Evolutionary conservation across 2,329 filamentous ascomycete species (phyloP), one percentile per base, ranked within the genome.

Genomic region (Emergomyces pasteurianus): DNA sequence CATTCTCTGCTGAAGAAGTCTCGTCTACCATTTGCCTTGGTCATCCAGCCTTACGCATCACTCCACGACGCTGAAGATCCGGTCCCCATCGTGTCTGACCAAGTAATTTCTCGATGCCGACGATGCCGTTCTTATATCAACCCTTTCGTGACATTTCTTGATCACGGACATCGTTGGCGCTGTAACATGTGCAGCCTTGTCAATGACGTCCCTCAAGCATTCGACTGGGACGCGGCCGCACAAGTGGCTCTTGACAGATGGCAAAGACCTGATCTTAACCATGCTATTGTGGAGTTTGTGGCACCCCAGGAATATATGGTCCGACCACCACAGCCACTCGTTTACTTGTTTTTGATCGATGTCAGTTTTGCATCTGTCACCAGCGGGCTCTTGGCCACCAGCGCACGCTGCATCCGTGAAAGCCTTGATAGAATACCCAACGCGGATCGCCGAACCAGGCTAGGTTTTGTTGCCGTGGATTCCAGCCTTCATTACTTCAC

Each of bases 271-370:
- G 94, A 99, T 73, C 81, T 99, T 63, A 99, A 99, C 77, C 88
- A 96, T 72, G 84, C 91, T n/a, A 91, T 97, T 42, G 92, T 96
- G 63, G 94, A 99, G 72, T 99, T 96, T 71, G 89, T 99, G 66
- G 94, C 94, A 14, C 94, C 94, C 1, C 94, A 99, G 75, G 94
- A 99, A 76, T 99, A 99, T 77, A 99, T 99, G 94, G 94, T 99
- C 42, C 88, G 94, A 63, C 92, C 94, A 61, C 94, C 94, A 52
- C 92, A 96, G 75, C 94, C 94, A 46, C 81, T 97, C 46, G 92
- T 96, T 46, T 97, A 97, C 73, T 83, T 96, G 16, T 97, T 97
- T 82, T 80, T 96, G 68, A 90, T 97, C 70, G 92, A 96, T 69
- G 92, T 96, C 65, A 96, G 90, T 80, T 95, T 91, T 69, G 86